These are phyloP conservation scores for Suillus spraguei DNA, from an alignment of 768 basidiomycete species.

Conservation along the genomic window DNA sequence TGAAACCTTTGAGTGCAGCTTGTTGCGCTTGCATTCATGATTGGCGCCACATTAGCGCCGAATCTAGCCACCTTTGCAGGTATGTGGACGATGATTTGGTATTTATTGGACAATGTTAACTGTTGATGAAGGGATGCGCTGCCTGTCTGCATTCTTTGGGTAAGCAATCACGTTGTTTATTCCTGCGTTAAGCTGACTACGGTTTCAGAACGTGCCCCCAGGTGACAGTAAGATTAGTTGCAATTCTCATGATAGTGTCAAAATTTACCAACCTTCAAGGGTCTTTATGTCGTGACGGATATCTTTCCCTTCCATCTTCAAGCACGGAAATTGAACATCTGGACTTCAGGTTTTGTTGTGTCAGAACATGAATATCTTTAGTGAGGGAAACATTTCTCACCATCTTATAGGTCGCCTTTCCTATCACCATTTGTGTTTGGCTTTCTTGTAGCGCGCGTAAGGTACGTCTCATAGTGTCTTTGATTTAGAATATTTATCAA, in stretches of 20 bases:
- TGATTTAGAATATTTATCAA: neutral
- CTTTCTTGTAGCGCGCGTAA: conserved; percentile 29
- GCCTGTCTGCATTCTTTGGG: conserved; percentile 34
- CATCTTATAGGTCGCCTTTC: conserved; percentile 37
- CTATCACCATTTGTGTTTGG: conserved; percentile 34
- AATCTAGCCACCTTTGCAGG: conserved; percentile 51
- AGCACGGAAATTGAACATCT: conserved; percentile 51
- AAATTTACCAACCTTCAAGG: conserved; percentile 25
- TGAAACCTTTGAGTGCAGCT: conserved; percentile 28
- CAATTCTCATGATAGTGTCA: neutral
- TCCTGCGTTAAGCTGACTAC: neutral
- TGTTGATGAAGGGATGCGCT: conserved; percentile 29
- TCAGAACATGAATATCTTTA: conserved; percentile 45
- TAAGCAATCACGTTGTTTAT: conserved; percentile 17
- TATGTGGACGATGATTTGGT: conserved; percentile 16
- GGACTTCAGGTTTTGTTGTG: conserved; percentile 56
- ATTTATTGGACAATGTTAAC: conserved; percentile 1
- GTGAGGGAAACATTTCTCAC: conserved; percentile 32
- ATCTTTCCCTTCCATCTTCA: conserved; percentile 58
- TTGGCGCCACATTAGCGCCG: conserved; percentile 56
- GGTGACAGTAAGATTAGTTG: conserved; percentile 39
- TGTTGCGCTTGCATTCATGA: conserved; percentile 44
- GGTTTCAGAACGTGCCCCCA: conserved; percentile 49
- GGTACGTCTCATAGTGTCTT: conserved; percentile 18
- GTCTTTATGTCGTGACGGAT: conserved; percentile 49